Conservation (phyloP, 2,329 filamentous ascomycete species). For the Diaporthe ilicicola region DNA sequence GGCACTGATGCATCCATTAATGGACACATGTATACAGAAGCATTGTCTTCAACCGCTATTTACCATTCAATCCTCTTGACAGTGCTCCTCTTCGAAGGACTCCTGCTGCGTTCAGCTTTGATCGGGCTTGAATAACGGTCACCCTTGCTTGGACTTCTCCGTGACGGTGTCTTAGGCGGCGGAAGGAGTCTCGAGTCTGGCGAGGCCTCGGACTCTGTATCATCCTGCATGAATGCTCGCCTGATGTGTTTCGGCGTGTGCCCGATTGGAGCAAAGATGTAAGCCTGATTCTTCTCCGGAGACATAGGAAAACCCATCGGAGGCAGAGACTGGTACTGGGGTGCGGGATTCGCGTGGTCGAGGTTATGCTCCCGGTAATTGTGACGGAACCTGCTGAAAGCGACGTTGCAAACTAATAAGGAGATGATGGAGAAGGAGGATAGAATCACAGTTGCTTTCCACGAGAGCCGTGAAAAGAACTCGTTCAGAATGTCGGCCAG, state of each 20-base stretch:
- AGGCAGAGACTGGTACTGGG: constrained; percentile 33
- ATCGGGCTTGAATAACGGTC: constrained; percentile 58
- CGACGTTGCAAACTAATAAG: constrained; percentile 57
- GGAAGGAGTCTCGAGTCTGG: constrained; percentile 53
- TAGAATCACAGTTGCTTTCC: constrained; percentile 49
- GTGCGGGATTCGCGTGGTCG: constrained; percentile 7
- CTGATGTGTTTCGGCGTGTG: constrained; percentile 58
- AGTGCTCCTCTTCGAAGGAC: background rate
- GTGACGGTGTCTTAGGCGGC: constrained; percentile 56
- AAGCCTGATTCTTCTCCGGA: constrained; percentile 49
- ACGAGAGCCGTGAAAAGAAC: constrained; percentile 64
- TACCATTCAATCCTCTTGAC: background rate
- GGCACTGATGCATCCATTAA: background rate
- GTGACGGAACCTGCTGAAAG: constrained; percentile 49
- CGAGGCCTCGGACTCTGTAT: constrained; percentile 62
- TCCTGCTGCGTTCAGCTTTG: constrained; percentile 48
- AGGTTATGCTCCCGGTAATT: constrained; percentile 27
- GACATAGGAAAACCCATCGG: constrained; percentile 37
- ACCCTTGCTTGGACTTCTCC: constrained; percentile 59
- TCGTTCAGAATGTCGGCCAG: constrained; percentile 94
- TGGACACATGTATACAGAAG: no score
- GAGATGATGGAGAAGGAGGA: constrained; percentile 57
- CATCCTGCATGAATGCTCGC: constrained; percentile 48
- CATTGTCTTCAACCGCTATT: no score
- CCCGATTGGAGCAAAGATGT: constrained; percentile 58